phyloP scores from a whole-genome alignment of 495 filamentous ascomycete species.

The Xylaria bambusicola region DNA sequence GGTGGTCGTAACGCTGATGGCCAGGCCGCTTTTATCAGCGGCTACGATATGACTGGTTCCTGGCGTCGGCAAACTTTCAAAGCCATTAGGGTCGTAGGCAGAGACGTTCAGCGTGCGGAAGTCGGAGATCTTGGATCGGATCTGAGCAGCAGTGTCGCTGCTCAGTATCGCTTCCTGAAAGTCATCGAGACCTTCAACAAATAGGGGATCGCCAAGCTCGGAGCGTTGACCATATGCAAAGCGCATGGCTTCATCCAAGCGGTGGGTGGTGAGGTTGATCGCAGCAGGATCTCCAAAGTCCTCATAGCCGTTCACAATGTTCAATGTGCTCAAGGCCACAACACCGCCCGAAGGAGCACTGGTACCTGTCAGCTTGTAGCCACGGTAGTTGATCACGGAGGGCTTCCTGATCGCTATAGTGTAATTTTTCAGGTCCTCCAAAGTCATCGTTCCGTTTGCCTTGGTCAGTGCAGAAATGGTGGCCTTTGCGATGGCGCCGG shows the following conservation, averaged over 20 bases:
- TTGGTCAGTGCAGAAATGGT: conserved; percentile 64
- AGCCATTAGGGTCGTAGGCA: conserved; percentile 63
- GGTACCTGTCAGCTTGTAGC: conserved; percentile 62
- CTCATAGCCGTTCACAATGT: conserved; percentile 68
- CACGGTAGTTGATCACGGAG: conserved; percentile 65
- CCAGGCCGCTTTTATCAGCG: conserved; percentile 63
- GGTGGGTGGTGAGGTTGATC: conserved; percentile 69
- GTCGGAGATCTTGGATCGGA: conserved; percentile 70
- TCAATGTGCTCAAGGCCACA: conserved; percentile 67
- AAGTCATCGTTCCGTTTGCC: conserved; percentile 73
- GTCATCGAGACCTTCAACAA: conserved; percentile 61
- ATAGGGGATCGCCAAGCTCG: conserved; percentile 72
- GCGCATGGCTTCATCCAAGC: conserved; percentile 76
- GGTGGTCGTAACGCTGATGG: conserved; percentile 70
- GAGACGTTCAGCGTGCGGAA: conserved; percentile 61
- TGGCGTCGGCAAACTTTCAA: conserved; percentile 64
- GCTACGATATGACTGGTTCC: conserved; percentile 71
- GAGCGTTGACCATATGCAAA: conserved; percentile 71
- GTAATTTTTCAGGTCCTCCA: conserved; percentile 73
- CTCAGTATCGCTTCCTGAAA: conserved; percentile 69
- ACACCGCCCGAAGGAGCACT: conserved; percentile 70
- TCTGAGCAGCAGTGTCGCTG: conserved; percentile 53
- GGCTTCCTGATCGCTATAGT: conserved; percentile 60
- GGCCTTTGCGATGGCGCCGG: conserved; percentile 66
- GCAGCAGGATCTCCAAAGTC: conserved; percentile 53